Base-by-base conservation (phyloP, 202 grass and related monocot genomes). In the Bolboschoenoplectus hybrid region DNA sequence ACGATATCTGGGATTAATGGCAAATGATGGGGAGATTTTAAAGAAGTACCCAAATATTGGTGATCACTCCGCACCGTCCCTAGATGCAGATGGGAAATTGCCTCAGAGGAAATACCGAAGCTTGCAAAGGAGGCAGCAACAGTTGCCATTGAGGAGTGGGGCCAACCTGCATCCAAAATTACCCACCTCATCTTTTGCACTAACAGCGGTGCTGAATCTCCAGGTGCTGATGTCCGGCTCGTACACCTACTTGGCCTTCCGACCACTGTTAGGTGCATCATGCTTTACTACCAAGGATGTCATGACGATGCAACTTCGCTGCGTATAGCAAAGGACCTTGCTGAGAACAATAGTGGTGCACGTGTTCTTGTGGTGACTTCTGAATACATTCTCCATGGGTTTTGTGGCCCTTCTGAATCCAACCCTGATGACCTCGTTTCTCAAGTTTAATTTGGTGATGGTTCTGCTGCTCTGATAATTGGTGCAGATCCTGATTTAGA, bases 261-360 rank as follows among this genome's bases (percentile, higher is more conserved):
- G 1, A 67, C 79, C 4, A 82, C 67, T 36, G 86, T 87, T 17
- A 75, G 79, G 9, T 53, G 79, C 1, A 43, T 87, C 79, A 87
- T 87, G 86, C 67, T 87, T 45, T 87, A 87, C 86, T 81, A 87
- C 34, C 86, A 87, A 61, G 79, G 86, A 67, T 87, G 84, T 51
- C 75, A 76, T 4, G 72, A 50, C 0, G 72, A 72, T 3, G 84
- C 57, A 57, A 87, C 75, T 41, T 65, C 80, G 0, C 7, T 86
- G 10, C 46, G 63, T 13, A 36, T 81, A 5, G 85, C 85, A 49
- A 86, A 86, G 49, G 85, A 86, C 39, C 62, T 86, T 34, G 85
- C 85, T 0, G 85, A 86, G 62, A 86, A 70, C 75, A 86, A 80
- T 55, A 9, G 36, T 5, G 63, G 74, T 2, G 63, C 85, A 50